These are phyloP conservation scores for Chytridium lagenaria DNA, from an alignment of 371 early-diverging fungal genomes.

Conservation along the genomic window DNA sequence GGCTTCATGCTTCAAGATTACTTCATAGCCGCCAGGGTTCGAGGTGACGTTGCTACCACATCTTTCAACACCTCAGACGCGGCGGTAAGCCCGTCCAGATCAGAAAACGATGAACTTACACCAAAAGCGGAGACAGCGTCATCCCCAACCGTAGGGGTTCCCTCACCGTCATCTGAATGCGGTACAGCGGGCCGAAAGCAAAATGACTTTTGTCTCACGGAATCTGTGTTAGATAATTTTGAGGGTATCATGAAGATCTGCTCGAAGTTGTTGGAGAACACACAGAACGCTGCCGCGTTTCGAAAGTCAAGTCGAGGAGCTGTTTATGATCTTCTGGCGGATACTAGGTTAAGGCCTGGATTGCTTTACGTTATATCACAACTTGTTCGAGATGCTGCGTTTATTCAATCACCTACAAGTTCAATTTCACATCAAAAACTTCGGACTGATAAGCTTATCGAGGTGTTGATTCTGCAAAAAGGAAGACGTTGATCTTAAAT, in stretches of 20 bases:
- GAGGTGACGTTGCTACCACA: neutral
- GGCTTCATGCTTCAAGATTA: constrained; percentile 6
- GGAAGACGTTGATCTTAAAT: neutral
- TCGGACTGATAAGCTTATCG: neutral
- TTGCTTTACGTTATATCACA: neutral
- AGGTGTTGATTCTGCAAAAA: constrained; percentile 4
- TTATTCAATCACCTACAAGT: neutral
- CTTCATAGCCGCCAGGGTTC: neutral
- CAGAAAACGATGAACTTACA: neutral
- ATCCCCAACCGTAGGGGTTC: neutral
- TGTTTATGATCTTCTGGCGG: constrained; percentile 12
- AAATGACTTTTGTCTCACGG: constrained; percentile 1
- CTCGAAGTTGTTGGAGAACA: neutral
- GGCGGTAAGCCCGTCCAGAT: neutral
- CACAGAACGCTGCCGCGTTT: neutral
- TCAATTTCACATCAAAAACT: neutral
- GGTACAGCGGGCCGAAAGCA: neutral
- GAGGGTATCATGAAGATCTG: constrained; percentile 2
- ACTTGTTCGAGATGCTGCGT: constrained; percentile 4
- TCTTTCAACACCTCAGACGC: too few species aligned
- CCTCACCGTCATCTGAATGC: neutral
- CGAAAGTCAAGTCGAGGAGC: neutral
- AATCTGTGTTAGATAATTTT: neutral
- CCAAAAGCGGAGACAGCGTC: neutral
- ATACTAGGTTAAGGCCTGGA: neutral